These are phyloP conservation scores for Rhizophagus clarus DNA, from an alignment of 192 early-diverging fungal genomes.

Conservation along the genomic window DNA sequence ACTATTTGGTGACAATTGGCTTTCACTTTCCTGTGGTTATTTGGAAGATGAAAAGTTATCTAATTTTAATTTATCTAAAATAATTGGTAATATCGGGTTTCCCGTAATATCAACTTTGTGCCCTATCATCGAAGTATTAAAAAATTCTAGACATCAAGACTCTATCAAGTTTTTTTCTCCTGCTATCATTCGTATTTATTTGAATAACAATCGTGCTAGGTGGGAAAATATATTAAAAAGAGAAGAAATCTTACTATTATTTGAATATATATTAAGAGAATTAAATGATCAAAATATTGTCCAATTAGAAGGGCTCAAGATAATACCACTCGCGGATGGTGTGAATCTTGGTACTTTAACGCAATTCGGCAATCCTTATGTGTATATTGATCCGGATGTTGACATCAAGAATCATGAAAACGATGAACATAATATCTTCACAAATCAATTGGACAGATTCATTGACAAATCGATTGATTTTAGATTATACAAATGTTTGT, in stretches of 20 bases:
- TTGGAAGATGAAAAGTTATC: background rate
- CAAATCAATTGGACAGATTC: background rate
- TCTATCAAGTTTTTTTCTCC: background rate
- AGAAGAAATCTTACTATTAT: background rate
- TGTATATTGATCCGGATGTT: conserved; percentile 1
- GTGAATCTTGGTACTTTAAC: background rate
- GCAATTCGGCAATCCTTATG: too few species aligned
- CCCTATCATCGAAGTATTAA: background rate
- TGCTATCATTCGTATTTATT: background rate
- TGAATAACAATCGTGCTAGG: background rate
- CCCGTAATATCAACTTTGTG: background rate
- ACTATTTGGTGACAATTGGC: background rate
- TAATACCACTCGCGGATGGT: conserved; percentile 8
- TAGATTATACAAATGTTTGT: background rate
- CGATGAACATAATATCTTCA: conserved; percentile 6
- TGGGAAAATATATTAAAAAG: background rate
- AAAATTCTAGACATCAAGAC: background rate
- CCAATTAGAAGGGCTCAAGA: background rate
- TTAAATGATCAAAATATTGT: background rate
- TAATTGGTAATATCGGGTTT: background rate
- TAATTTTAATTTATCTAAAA: background rate
- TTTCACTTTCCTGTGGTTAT: background rate
- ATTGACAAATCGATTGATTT: background rate
- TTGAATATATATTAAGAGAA: background rate
- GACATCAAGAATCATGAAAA: too few species aligned